Evolutionary conservation across 768 basidiomycete genomes (phyloP), one percentile per base, ranked within the genome.

Genomic region (Postia placenta): DNA sequence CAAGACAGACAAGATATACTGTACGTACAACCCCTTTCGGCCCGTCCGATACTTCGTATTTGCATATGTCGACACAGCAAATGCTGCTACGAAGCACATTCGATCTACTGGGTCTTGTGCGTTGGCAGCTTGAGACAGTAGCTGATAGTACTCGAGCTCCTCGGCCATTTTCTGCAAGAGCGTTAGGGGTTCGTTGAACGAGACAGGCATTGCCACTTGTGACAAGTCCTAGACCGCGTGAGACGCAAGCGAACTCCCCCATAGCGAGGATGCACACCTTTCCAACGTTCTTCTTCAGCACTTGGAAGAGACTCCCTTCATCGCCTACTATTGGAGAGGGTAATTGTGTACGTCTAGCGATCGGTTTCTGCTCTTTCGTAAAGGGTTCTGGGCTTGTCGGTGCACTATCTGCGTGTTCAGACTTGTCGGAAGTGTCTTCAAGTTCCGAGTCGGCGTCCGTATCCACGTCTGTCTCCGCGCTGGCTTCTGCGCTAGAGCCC

Each of bases 111-210:
- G 72, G 56, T 90, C 81, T 11, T 64, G 63, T 17, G 77, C 62
- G 12, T 67, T 64, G 1, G 74, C 80, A 19, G 89, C 91, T 58
- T 81, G 77, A 30, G 75, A 70, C n/a, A 92, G 69, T 6, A 93
- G 67, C 37, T 73, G 68, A 44, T 78, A 74, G 56, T 92, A 92
- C 68, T 93, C 91, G 11, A 91, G 60, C 62, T 92, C 90, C 65
- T 92, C 91, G 0, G 90, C 90, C 26, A 78, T 73, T 53, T 87
- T 74, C 64, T 94, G 92, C 9, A 92, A 72, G 36, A 94, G 71
- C 0, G 86, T 87, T 28, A 94, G 65, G 25, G 91, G 91, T 57
- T 94, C 91, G 56, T 94, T 94, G 69, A 93, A 94, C 2, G 84
- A 79, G 2, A 93, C 87, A n/a, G 91, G 91, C 51, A 93, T 80